Percentiles rank a stretch among this genome's conserved stretches.
These are phyloP conservation scores for Avena insularis DNA, from an alignment of 176 grass and related monocot species.

Conservation along the genomic window DNA sequence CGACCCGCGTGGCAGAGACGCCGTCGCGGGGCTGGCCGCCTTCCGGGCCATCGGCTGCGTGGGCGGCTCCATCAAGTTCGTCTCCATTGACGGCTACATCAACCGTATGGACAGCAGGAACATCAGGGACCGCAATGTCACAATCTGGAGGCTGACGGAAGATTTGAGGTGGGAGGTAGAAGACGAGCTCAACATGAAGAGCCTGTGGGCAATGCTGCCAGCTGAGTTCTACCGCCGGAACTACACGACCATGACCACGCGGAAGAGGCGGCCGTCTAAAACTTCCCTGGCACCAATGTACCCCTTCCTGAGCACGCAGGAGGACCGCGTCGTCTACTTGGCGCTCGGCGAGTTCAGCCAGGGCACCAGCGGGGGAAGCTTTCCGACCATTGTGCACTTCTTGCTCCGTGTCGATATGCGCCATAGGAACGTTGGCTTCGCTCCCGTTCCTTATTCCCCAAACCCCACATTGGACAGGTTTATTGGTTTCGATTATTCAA, in stretches of 20 bases:
- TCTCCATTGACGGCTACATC: not conserved
- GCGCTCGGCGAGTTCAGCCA: not conserved
- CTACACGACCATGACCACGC: too few species aligned
- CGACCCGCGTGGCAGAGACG: fast-evolving
- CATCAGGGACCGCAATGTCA: not conserved
- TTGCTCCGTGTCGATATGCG: too few species aligned
- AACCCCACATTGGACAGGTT: too few species aligned
- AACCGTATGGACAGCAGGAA: not conserved
- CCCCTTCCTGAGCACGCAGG: not conserved
- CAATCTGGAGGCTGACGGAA: not conserved
- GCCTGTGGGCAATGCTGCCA: not conserved
- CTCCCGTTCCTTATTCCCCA: too few species aligned
- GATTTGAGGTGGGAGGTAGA: not conserved
- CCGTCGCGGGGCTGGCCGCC: not conserved
- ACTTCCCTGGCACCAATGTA: not conserved
- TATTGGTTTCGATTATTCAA: too few species aligned
- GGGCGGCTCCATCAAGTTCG: not conserved
- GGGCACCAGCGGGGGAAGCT: not conserved
- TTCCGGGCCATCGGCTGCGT: not conserved
- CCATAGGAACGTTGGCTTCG: too few species aligned
- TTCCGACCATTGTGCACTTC: not conserved
- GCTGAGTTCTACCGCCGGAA: not conserved
- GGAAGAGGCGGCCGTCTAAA: not conserved
- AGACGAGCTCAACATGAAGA: not conserved
- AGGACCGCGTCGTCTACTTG: not conserved